phyloP scores from a whole-genome alignment of 495 filamentous ascomycete species.

The Penicillium fimorum region DNA sequence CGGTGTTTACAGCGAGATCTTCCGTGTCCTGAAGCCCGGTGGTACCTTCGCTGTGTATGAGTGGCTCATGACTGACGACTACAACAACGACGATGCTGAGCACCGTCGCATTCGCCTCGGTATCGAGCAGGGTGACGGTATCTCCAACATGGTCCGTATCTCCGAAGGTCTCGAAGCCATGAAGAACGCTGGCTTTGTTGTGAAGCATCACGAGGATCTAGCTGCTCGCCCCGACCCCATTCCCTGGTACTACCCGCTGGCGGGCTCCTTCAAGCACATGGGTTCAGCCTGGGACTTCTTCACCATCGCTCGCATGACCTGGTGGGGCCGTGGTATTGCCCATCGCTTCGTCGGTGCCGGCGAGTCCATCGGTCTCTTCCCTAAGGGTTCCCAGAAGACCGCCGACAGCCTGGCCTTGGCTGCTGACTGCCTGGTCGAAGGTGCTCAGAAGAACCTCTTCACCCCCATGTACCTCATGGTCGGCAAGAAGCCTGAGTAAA shows the following conservation, averaged over 20 bases:
- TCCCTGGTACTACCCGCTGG: constrained; percentile 96
- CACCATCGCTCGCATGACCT: constrained; percentile 89
- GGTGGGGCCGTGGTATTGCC: constrained; percentile 68
- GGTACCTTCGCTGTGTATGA: constrained; percentile 97
- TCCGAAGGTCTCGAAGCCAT: constrained; percentile 82
- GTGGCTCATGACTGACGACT: constrained; percentile 97
- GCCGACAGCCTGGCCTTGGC: constrained; percentile 82
- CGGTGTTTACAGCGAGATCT: constrained; percentile 92
- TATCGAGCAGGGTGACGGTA: constrained; percentile 95
- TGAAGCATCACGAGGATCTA: constrained; percentile 86
- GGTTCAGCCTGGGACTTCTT: constrained; percentile 74
- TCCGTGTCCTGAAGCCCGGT: constrained; percentile 93
- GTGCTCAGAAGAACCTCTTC: constrained; percentile 89
- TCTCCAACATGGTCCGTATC: constrained; percentile 96
- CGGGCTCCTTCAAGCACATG: constrained; percentile 80
- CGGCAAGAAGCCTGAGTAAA: constrained; percentile 74
- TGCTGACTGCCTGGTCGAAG: constrained; percentile 84
- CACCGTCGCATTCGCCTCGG: constrained; percentile 91
- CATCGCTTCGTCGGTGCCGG: constrained; percentile 79
- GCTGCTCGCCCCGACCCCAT: constrained; percentile 73
- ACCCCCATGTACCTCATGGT: constrained; percentile 99
- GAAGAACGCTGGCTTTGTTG: constrained; percentile 82
- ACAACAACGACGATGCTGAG: constrained; percentile 83
- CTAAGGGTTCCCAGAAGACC: constrained; percentile 89
- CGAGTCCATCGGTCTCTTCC: constrained; percentile 74